Percentiles rank a stretch among this genome's conserved stretches.
phyloP scores from a whole-genome alignment of 306 rosid genomes.

The Fragaria nilgerrensis region DNA sequence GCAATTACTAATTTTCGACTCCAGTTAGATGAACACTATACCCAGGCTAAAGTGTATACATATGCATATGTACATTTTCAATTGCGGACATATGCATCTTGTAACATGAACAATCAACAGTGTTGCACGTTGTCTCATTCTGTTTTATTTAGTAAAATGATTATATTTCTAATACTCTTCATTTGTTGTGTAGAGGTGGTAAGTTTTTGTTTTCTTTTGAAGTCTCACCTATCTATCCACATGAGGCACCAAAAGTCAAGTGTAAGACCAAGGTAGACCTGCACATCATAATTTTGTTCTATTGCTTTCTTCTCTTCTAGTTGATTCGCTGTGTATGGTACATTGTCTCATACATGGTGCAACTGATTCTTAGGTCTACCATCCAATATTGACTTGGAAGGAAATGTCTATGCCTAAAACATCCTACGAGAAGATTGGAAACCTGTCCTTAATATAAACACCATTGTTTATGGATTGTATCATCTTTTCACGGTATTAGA shows the following conservation, averaged over 20 bases:
- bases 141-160: neutral
- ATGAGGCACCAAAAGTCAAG: constrained; percentile 93
- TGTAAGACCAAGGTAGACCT: constrained; percentile 87
- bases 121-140: neutral
- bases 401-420: constrained; percentile 92
- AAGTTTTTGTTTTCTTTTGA: constrained; percentile 72
- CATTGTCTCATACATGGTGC: constrained; percentile 12
- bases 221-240: constrained; percentile 81
- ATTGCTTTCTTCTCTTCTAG: neutral
- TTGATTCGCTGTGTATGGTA: neutral
- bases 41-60: neutral
- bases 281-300: constrained; percentile 1
- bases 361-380: constrained; percentile 60
- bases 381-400: constrained; percentile 96
- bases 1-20: constrained; percentile 6
- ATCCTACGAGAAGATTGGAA: constrained; percentile 97
- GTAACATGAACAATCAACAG: neutral
- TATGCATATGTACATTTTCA: neutral
- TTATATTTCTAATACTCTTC: constrained; percentile 15
- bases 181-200: constrained; percentile 67
- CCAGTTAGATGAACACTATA: neutral
- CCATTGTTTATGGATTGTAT: constrained; percentile 77
- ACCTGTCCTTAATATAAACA: constrained; percentile 88
- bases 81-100: neutral
- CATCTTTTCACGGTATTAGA: constrained; percentile 79